Evolutionary conservation across 371 early-diverging fungal species (phyloP).

Genomic region (Thermomucor indicae-seudaticae): DNA sequence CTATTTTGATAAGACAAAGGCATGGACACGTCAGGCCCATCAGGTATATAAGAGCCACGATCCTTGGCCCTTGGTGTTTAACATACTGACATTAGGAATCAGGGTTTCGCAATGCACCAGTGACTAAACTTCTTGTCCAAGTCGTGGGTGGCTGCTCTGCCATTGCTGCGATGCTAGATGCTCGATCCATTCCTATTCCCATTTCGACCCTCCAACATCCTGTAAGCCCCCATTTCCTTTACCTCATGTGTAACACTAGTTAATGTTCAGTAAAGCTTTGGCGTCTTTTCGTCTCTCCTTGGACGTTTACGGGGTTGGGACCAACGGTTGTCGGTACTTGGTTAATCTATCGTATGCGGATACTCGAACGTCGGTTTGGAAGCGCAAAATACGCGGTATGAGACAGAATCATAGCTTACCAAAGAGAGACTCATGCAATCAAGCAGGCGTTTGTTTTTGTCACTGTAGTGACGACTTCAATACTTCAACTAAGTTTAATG

Average conservation of each 20-base stretch:
- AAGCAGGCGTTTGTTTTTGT: conserved; percentile 58
- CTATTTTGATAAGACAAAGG: neutral
- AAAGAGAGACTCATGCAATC: too few species aligned
- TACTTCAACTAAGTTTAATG: conserved; percentile 54
- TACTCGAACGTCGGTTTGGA: conserved; percentile 71
- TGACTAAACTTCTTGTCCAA: conserved; percentile 58
- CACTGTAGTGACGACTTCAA: conserved; percentile 44
- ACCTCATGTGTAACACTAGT: neutral
- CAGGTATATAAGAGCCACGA: neutral
- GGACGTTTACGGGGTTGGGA: conserved; percentile 53
- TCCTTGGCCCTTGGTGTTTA: too few species aligned
- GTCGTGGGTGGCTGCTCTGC: conserved; percentile 56
- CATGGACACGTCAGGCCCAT: conserved; percentile 7
- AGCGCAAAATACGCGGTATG: conserved; percentile 62
- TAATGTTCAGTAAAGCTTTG: conserved; percentile 34
- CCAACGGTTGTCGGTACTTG: conserved; percentile 60
- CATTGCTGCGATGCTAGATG: conserved; percentile 43
- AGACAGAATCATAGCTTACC: too few species aligned
- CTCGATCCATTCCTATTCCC: conserved; percentile 1
- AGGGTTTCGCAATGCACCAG: conserved; percentile 68
- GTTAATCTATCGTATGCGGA: conserved; percentile 62
- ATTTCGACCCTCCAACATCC: too few species aligned
- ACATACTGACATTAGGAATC: too few species aligned
- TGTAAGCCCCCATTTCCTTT: neutral
- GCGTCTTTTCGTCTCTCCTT: conserved; percentile 51